A percentile compares a stretch with the other conserved stretches of the same genome.
Conservation (phyloP, 495 filamentous ascomycete species). For the Penicillium maclennaniae region DNA sequence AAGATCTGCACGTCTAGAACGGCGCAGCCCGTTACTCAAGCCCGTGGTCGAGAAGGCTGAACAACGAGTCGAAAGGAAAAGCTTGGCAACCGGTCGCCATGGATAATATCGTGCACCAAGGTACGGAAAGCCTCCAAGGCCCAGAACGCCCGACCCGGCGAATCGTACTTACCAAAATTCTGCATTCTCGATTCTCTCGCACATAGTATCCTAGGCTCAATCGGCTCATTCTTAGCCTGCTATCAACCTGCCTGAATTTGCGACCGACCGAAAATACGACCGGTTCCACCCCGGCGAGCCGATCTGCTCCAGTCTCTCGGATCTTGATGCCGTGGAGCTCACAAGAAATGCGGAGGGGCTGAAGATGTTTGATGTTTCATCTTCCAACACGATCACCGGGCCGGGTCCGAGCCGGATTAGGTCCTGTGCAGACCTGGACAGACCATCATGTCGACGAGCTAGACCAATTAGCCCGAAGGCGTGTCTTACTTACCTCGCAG, state of each 20-base stretch:
- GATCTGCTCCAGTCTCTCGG: background rate
- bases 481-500: constrained; percentile 1
- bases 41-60: constrained; percentile 4
- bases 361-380: background rate
- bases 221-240: background rate
- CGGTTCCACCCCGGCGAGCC: background rate
- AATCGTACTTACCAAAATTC: constrained; percentile 10
- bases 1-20: constrained; percentile 4
- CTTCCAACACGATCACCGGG: background rate
- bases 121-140: background rate
- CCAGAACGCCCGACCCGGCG: background rate
- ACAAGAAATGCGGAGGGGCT: background rate
- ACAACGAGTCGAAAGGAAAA: constrained; percentile 8
- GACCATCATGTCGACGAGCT: background rate
- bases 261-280: constrained; percentile 1
- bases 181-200: background rate
- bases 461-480: background rate
- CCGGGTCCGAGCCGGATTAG: too few species aligned
- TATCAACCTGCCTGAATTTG: background rate
- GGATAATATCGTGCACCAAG: constrained; percentile 7
- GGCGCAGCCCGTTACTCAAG: background rate
- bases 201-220: background rate
- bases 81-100: constrained; percentile 11
- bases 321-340: constrained; percentile 5
- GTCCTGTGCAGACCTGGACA: background rate